phyloP scores from a whole-genome alignment of 805 yeast genomes.

The Lipomyces japonicus region DNA sequence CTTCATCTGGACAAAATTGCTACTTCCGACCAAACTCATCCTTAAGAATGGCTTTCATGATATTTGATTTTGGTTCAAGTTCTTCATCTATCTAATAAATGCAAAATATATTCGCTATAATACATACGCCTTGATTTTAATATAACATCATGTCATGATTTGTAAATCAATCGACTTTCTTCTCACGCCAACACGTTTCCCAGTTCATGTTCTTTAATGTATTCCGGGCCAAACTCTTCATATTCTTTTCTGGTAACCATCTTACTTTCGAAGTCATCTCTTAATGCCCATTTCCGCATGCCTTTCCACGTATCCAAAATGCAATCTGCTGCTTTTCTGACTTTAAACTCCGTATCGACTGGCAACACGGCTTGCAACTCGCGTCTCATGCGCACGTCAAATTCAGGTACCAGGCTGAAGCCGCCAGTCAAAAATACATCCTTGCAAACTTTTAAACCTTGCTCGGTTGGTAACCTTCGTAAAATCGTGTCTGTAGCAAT shows the following conservation, averaged over 20 bases:
- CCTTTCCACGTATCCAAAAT: slow-evolving; percentile 88
- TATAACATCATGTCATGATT: too few relatives aligned
- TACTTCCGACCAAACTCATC: too few relatives aligned
- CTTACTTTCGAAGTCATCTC: slow-evolving; percentile 46
- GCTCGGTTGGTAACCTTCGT: slow-evolving; percentile 56
- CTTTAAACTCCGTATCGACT: slow-evolving; percentile 54
- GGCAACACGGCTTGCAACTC: slow-evolving; percentile 77
- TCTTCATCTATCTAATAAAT: too few relatives aligned
- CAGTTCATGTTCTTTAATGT: slow-evolving; percentile 77
- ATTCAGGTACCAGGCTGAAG: slow-evolving; percentile 58
- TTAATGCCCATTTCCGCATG: slow-evolving; percentile 73
- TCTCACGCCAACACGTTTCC: slow-evolving; percentile 50
- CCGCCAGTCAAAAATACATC: slow-evolving; percentile 90
- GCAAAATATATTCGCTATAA: too few relatives aligned
- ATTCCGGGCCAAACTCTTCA: slow-evolving; percentile 84
- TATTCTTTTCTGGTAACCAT: slow-evolving; percentile 67
- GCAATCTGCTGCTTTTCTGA: slow-evolving; percentile 65
- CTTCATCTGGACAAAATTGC: too few relatives aligned
- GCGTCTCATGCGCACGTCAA: slow-evolving; percentile 59
- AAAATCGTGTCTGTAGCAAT: slow-evolving; percentile 62
- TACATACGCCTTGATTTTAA: too few relatives aligned
- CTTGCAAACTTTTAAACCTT: slow-evolving; percentile 43
- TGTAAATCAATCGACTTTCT: too few relatives aligned
- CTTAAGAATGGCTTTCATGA: too few relatives aligned
- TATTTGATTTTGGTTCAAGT: too few relatives aligned